These are phyloP conservation scores for Phytophthora gonapodyides DNA, from an alignment of 352 stramenopile species.

Conservation along the genomic window DNA sequence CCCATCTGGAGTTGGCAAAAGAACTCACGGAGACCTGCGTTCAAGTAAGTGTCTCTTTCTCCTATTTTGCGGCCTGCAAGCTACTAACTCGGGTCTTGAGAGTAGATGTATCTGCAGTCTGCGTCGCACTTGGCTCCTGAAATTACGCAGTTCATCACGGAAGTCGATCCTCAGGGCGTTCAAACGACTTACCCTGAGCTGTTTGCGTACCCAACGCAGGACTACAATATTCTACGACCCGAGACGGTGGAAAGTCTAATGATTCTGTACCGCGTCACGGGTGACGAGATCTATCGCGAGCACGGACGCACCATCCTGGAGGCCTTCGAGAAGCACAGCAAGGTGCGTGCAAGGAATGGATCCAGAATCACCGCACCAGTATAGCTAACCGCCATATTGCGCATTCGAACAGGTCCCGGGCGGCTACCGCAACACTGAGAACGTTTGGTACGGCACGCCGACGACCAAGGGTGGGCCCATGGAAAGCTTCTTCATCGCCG, in stretches of 20 bases:
- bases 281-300: slow-evolving; percentile 77
- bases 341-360: slow-evolving; percentile 31
- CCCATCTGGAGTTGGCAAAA: slow-evolving; percentile 71
- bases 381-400: not conserved
- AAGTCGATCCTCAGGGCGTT: slow-evolving; percentile 11
- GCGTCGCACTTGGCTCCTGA: slow-evolving; percentile 73
- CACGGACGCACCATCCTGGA: slow-evolving; percentile 83
- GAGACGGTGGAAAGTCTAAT: slow-evolving; percentile 92
- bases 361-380: too few relatives aligned
- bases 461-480: slow-evolving; percentile 50
- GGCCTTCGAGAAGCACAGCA: slow-evolving; percentile 71
- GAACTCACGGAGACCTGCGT: slow-evolving; percentile 76
- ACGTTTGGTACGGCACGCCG: slow-evolving; percentile 51
- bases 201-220: slow-evolving; percentile 30
- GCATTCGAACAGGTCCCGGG: slow-evolving; percentile 39
- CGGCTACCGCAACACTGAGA: slow-evolving; percentile 70
- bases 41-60: slow-evolving; percentile 35
- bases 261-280: slow-evolving; percentile 87
- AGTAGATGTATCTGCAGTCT: slow-evolving; percentile 74
- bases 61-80: not conserved
- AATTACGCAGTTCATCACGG: slow-evolving; percentile 60
- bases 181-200: slow-evolving; percentile 21
- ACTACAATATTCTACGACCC: slow-evolving; percentile 78
- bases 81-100: slow-evolving; percentile 2
- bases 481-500: slow-evolving; percentile 91